Percentiles rank a stretch among this genome's conserved stretches.
Conservation (phyloP, 2,329 filamentous ascomycete species). For the Cladosporium velox region DNA sequence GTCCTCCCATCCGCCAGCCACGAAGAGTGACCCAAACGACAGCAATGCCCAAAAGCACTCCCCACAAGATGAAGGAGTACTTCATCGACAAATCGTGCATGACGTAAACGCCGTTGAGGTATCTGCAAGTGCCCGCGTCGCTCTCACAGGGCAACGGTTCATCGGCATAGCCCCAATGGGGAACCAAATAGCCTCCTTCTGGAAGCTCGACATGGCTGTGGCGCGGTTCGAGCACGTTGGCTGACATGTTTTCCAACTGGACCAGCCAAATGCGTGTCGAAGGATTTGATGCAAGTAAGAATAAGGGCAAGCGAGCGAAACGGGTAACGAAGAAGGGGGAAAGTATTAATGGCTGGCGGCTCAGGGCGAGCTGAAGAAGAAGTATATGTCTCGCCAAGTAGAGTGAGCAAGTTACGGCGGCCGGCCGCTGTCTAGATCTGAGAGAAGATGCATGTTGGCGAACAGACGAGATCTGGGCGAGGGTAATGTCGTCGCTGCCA, state of each 20-base stretch:
- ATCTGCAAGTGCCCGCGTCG: conserved; percentile 59
- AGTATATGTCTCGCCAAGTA: conserved; percentile 13
- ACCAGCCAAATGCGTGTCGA: conserved; percentile 19
- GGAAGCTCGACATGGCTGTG: conserved; percentile 16
- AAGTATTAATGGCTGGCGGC: background rate
- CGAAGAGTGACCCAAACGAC: conserved; percentile 46
- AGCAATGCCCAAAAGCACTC: conserved; percentile 52
- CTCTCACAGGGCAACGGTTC: conserved; percentile 59
- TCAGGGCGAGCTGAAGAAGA: conserved; percentile 3
- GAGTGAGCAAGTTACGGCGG: conserved; percentile 16
- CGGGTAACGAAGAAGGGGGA: background rate
- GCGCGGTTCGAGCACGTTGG: conserved; percentile 9
- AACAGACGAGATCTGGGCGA: conserved; percentile 1
- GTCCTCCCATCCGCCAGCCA: conserved; percentile 28
- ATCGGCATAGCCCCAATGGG: conserved; percentile 59
- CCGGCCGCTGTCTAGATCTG: conserved; percentile 12
- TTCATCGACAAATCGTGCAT: conserved; percentile 57
- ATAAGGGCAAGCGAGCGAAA: background rate
- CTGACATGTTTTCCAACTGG: conserved; percentile 6
- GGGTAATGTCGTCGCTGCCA: background rate
- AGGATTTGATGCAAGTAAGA: conserved; percentile 3
- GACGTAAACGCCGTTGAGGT: conserved; percentile 58
- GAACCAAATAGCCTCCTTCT: conserved; percentile 8
- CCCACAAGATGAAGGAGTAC: conserved; percentile 61
- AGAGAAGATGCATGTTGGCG: background rate